Evolutionary conservation across 257 asterid species (phyloP).

Genomic region (Ilex asprella): DNA sequence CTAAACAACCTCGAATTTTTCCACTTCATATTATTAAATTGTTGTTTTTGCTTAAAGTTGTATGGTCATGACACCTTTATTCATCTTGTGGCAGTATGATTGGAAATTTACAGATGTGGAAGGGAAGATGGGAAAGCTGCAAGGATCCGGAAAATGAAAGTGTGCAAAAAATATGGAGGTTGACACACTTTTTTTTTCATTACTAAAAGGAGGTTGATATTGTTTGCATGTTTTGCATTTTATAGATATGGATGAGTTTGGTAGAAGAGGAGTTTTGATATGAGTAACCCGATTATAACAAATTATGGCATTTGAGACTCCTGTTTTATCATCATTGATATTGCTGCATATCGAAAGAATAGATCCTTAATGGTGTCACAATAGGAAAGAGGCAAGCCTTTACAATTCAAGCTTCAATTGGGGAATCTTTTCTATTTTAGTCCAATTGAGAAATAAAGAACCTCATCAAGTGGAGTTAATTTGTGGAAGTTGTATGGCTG

Average conservation of each 20-base stretch:
- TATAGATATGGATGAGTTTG: background rate
- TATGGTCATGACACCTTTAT: slow-evolving; percentile 1
- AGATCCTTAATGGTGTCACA: background rate
- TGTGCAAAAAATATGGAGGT: slow-evolving; percentile 30
- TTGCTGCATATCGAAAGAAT: background rate
- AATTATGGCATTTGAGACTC: background rate
- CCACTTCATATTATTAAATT: background rate
- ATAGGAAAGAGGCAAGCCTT: background rate
- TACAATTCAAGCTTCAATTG: background rate
- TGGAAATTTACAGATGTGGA: slow-evolving; percentile 32
- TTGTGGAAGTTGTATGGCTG: background rate
- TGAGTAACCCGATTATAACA: background rate
- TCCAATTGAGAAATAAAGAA: too few species aligned
- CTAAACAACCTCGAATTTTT: slow-evolving; percentile 1
- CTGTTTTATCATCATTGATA: background rate
- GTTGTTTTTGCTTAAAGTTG: slow-evolving; percentile 9
- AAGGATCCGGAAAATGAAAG: slow-evolving; percentile 35
- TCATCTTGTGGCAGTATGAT: slow-evolving; percentile 42
- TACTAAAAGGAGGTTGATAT: slow-evolving; percentile 19
- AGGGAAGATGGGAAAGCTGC: slow-evolving; percentile 29
- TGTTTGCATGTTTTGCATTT: background rate
- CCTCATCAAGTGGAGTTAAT: background rate
- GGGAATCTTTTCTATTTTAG: too few species aligned
- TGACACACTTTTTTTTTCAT: background rate
- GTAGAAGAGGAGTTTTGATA: background rate